Conservation (phyloP, 805 yeast genomes). For the Cyberlindnera euphorbiae region DNA sequence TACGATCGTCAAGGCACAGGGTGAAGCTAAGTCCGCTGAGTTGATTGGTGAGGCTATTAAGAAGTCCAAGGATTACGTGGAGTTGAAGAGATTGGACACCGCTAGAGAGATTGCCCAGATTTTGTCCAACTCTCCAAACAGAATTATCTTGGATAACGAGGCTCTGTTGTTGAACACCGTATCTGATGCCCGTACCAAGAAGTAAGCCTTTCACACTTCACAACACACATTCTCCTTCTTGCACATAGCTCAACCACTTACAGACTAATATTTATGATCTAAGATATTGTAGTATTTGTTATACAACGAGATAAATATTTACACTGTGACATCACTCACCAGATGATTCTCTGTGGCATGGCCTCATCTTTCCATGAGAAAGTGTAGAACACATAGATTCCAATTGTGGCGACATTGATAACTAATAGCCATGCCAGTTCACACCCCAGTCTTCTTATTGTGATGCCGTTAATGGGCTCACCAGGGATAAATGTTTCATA, state of each 20-base stretch:
- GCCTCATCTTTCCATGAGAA: constrained; percentile 67
- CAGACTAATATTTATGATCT: too few species aligned
- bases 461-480: constrained; percentile 19
- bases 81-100: constrained; percentile 92
- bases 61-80: constrained; percentile 93
- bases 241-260: too few species aligned
- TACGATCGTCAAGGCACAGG: constrained; percentile 92
- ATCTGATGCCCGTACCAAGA: constrained; percentile 59
- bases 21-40: constrained; percentile 98
- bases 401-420: constrained; percentile 49
- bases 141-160: constrained; percentile 85
- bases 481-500: constrained; percentile 24
- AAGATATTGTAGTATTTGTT: too few species aligned
- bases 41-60: constrained; percentile 98
- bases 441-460: constrained; percentile 33
- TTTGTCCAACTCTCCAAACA: constrained; percentile 83
- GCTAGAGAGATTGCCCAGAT: constrained; percentile 93
- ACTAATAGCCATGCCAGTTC: constrained; percentile 63
- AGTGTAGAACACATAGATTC: constrained; percentile 54
- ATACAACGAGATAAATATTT: too few species aligned
- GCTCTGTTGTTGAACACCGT: constrained; percentile 87
- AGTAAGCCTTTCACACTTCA: constrained; percentile 9
- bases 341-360: constrained; percentile 72
- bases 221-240: not conserved
- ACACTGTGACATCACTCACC: constrained; percentile 45